Conservation (phyloP, 78 protist genomes). For the Dictyostelium citrinum region DNA sequence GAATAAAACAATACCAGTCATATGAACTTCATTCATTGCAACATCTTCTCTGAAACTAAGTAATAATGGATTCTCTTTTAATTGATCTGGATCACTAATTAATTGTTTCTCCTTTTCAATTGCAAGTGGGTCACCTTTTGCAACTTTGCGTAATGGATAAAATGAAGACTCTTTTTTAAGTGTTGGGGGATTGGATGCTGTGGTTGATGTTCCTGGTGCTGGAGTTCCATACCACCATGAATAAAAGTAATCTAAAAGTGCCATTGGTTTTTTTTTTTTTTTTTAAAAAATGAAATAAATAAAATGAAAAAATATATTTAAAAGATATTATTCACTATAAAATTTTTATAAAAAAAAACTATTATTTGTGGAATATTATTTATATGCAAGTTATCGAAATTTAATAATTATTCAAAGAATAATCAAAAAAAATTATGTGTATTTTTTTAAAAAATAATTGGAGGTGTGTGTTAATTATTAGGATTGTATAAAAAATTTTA, state of each 20-base stretch:
- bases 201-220: background rate
- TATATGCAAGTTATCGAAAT: background rate
- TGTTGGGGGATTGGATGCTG: background rate
- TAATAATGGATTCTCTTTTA: conserved; percentile 26
- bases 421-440: background rate
- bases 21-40: background rate
- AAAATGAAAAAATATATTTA: background rate
- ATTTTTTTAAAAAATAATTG: background rate
- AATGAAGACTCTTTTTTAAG: background rate
- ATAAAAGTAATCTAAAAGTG: background rate
- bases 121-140: background rate
- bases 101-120: conserved; percentile 15
- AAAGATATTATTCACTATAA: too few species aligned
- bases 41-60: background rate
- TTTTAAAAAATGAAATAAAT: background rate
- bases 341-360: too few species aligned
- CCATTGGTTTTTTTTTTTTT: background rate
- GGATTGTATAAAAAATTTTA: background rate
- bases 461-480: background rate
- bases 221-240: conserved; percentile 10
- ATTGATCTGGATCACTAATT: background rate
- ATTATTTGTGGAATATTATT: background rate
- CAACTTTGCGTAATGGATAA: conserved; percentile 14
- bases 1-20: conserved; percentile 66
- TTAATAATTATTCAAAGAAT: background rate